Base-by-base conservation (phyloP, 352 stramenopile species). In the Globisporangium takayamanum region DNA sequence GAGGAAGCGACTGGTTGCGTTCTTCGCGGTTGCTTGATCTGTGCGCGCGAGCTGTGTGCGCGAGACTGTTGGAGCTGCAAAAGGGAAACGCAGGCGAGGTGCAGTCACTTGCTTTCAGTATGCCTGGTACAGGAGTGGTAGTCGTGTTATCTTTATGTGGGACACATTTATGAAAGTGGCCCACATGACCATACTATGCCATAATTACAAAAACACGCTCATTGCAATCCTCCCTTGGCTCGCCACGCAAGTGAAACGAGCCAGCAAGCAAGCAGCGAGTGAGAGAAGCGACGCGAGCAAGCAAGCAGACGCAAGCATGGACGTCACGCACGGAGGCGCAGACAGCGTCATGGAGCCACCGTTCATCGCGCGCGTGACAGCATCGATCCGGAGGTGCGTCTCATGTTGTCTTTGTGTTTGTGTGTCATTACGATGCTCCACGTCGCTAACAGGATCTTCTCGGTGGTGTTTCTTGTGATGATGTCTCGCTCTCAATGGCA, bases 321-420 rank as follows among this genome's bases (percentile, higher is more conserved):
- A 64, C 46, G 51, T 22, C 46, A 79, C 77, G 63, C 47, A 84
- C 25, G 76, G 78, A 62, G 77, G 87, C 64, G 82, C 80, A n/a
- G 68, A 72, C 37, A 80, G 61, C 30, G 70, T 88, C 60, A 88
- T 76, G 44, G 84, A 94, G 60, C 84, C 84, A 55, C 79, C 82
- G 50, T 92, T 92, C 67, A 69, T 92, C 48, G 82, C 80, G 59
- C 75, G 82, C 55, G 76, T 94, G 45, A 80, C 67, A n/a, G 70
- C 75, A 41, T 94, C 84, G 25, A 84, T 94, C 44, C 85, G 84
- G 64, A 78, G 84, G 84, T 94, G 64, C n/a, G 68, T 39, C 60
- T 0, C 10, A 11, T 18, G 14, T 46, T 57, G 15, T 57, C 6
- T 48, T 30, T 30, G 26, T 46, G 8, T n/a, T 16, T 10, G 20